These are phyloP conservation scores for Porcisia hertigi DNA, from an alignment of 208 protist species.

Conservation along the genomic window DNA sequence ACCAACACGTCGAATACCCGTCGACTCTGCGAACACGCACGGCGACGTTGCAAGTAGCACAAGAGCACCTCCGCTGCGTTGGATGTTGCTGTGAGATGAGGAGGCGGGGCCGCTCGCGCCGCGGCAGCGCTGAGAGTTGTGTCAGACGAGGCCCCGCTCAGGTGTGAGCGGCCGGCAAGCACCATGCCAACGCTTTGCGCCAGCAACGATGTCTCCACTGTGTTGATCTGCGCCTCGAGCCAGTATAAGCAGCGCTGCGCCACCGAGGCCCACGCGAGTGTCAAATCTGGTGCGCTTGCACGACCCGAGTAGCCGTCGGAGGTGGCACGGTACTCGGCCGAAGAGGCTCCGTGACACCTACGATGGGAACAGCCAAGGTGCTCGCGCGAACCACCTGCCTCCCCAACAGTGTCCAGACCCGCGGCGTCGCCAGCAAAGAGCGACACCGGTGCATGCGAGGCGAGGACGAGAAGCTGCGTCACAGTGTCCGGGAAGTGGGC, in stretches of 20 bases:
- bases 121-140: background rate
- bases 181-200: background rate
- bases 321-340: background rate
- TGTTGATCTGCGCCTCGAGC: slow-evolving; percentile 30
- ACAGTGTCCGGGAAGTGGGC: slow-evolving; percentile 23
- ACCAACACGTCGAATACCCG: slow-evolving; percentile 15
- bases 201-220: slow-evolving; percentile 4
- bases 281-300: background rate
- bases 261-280: slow-evolving; percentile 3
- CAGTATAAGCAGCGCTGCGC: slow-evolving; percentile 28
- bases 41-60: slow-evolving; percentile 9
- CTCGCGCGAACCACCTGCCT: background rate
- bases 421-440: slow-evolving; percentile 12
- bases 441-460: slow-evolving; percentile 20
- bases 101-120: background rate
- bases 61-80: slow-evolving; percentile 2
- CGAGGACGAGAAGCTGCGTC: slow-evolving; percentile 33
- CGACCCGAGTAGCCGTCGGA: background rate
- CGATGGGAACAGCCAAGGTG: background rate
- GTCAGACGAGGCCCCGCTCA: background rate
- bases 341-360: background rate
- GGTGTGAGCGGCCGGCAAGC: background rate
- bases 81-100: background rate
- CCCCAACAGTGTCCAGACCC: background rate
- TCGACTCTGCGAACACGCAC: slow-evolving; percentile 1